These are phyloP conservation scores for Saussurea involucrata DNA, from an alignment of 129 eudicot species.

Conservation along the genomic window DNA sequence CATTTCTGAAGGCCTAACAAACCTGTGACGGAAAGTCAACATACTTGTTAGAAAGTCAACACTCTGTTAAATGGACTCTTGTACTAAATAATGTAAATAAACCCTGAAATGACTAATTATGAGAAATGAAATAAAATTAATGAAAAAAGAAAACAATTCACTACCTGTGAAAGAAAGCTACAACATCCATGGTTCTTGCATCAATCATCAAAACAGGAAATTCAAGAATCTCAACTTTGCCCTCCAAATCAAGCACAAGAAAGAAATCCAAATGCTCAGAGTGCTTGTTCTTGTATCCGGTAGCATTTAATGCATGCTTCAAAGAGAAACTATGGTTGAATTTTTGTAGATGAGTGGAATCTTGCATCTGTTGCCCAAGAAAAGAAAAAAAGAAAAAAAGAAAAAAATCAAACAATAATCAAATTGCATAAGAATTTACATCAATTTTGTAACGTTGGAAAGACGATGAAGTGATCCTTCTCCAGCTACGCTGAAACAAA, in stretches of 20 bases:
- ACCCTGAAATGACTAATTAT: neutral
- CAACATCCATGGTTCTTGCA: constrained; percentile 78
- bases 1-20: constrained; percentile 93
- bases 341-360: constrained; percentile 58
- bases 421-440: neutral
- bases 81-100: neutral
- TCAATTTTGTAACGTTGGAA: neutral
- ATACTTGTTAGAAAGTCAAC: neutral
- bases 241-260: constrained; percentile 96
- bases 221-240: constrained; percentile 92
- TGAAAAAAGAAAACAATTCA: neutral
- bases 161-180: constrained; percentile 90
- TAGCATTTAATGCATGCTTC: constrained; percentile 28
- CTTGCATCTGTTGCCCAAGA: constrained; percentile 59
- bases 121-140: neutral
- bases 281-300: constrained; percentile 30
- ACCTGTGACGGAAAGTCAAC: constrained; percentile 46
- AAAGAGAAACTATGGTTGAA: constrained; percentile 55
- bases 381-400: neutral
- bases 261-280: constrained; percentile 66
- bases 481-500: neutral
- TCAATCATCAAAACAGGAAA: constrained; percentile 86
- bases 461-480: neutral
- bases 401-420: neutral
- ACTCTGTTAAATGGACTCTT: too few relatives aligned